Evolutionary conservation across 345 rosid species (phyloP), one percentile per base, ranked within the genome.

Genomic region (Dimocarpus longan): DNA sequence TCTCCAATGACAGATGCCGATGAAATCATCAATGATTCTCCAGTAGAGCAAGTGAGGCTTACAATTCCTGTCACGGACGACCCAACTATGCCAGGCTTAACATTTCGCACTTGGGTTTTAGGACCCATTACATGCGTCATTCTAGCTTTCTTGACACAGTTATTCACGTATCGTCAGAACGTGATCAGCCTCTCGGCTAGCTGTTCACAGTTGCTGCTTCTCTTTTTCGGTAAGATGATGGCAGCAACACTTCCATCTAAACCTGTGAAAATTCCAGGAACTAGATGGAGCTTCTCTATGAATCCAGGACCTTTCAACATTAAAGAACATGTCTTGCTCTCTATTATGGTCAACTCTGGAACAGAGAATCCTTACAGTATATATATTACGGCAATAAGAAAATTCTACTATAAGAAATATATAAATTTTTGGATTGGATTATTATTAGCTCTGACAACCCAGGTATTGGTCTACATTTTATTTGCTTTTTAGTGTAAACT

Each of bases 231-330:
- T n/a, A 71, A 78, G 68, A 60, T 85, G 0, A 77, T 82, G 88
- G 85, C 85, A 7, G 63, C 80, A n/a, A 39, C 43, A 4, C 74
- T 85, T 15, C 86, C 86, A 0, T n/a, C 46, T 1, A 66, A 5
- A 0, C 19, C 43, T 6, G 8, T 82, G 3, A 11, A 4, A 54
- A 0, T 82, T n/a, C 84, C 80, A 2, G 74, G 81, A 3, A 77
- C 86, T 8, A 66, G 48, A 13, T 80, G 84, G 88, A 59, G 75
- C 7, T 85, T 82, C 52, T 59, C 88, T 0, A 3, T 85, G 79
- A 85, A 85, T 76, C 82, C 84, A 0, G 88, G 88, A 78, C 88
- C 83, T 3, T 85, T 85, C 67, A 82, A 39, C 57, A 46, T 85
- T 42, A 82, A 82, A 80, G 85, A 82, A 75, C 83, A 82, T 67